Conservation (phyloP, 371 early-diverging fungal species). For the Rhizopus arrhizus region DNA sequence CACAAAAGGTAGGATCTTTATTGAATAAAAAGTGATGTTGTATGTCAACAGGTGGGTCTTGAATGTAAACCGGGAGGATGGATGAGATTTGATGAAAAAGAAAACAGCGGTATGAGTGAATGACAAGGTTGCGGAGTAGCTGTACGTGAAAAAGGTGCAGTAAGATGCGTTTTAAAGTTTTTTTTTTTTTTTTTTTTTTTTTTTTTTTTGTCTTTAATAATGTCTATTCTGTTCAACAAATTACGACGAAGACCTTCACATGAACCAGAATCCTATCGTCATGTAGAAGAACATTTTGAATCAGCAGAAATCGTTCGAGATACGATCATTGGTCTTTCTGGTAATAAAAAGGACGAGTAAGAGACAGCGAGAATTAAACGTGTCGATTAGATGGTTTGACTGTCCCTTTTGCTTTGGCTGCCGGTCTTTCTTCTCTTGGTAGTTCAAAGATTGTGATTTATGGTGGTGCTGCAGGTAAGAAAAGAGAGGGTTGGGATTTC, state of each 20-base stretch:
- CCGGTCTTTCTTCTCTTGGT: slow-evolving; percentile 68
- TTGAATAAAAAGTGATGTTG: too few species aligned
- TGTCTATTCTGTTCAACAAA: slow-evolving; percentile 37
- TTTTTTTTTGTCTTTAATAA: not conserved
- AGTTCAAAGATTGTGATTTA: slow-evolving; percentile 64
- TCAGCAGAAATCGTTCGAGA: slow-evolving; percentile 72
- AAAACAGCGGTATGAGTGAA: too few species aligned
- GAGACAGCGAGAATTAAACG: not conserved
- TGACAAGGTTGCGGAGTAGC: too few species aligned
- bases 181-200: slow-evolving; percentile 12
- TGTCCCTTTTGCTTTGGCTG: slow-evolving; percentile 79
- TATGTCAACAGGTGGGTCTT: too few species aligned
- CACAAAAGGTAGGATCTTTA: too few species aligned
- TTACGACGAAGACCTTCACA: slow-evolving; percentile 42
- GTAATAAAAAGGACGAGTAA: slow-evolving; percentile 20
- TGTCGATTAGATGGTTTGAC: slow-evolving; percentile 65
- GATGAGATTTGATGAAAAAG: too few species aligned
- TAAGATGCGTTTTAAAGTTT: not conserved
- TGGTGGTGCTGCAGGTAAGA: slow-evolving; percentile 69
- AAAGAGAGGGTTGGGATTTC: not conserved
- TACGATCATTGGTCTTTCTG: slow-evolving; percentile 70
- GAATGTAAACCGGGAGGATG: too few species aligned
- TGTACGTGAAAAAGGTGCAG: too few species aligned
- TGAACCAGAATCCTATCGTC: slow-evolving; percentile 47
- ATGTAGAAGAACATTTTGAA: slow-evolving; percentile 66